Evolutionary conservation across 129 eudicot species (phyloP), one percentile per base, ranked within the genome.

Genomic region (Sambucus nigra): DNA sequence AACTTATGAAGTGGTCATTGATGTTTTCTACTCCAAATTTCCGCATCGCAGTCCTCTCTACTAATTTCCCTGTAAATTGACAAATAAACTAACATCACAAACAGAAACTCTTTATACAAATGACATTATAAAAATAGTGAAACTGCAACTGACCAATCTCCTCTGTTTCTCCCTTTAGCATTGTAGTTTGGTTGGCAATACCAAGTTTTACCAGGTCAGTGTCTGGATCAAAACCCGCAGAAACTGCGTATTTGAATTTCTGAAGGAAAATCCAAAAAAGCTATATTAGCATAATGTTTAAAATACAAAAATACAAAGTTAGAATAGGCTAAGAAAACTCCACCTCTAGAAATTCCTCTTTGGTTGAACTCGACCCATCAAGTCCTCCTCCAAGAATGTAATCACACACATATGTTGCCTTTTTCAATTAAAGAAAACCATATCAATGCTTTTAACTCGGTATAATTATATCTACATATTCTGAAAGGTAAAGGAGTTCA

Each of bases 81-180:
- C 55, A 55, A 40, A 5, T 0, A 21, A 51, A 64, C 39, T 48
- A 46, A 61, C 46, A 65, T 33, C 22, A 29, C 52, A 55, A 51
- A n/a, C 10, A 32, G 31, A 50, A 24, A 19, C n/a, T 35, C 13
- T 59, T 23, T 12, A 46, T 15, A 46, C 39, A 56, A 48, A 25
- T 61, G 12, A 57, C 25, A 7, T 6, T 19, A 47, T 1, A 25
- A 28, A 13, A 9, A 22, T 55, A 19, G 52, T 41, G 50, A 47
- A 46, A 52, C n/a, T 20, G 25, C 10, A 53, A 59, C 84, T 59
- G 19, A 86, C 99, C 99, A 64, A 92, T 92, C 41, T 86, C 94
- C 65, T 92, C 99, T n/a, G 99, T 92, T 69, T 92, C 99, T 45
- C 99, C 99, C 63, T 86, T 86, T 47, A 92, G 76, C 99, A 92